Evolutionary conservation across 2,329 filamentous ascomycete genomes (phyloP).

Genomic region (Epichloe festucae): DNA sequence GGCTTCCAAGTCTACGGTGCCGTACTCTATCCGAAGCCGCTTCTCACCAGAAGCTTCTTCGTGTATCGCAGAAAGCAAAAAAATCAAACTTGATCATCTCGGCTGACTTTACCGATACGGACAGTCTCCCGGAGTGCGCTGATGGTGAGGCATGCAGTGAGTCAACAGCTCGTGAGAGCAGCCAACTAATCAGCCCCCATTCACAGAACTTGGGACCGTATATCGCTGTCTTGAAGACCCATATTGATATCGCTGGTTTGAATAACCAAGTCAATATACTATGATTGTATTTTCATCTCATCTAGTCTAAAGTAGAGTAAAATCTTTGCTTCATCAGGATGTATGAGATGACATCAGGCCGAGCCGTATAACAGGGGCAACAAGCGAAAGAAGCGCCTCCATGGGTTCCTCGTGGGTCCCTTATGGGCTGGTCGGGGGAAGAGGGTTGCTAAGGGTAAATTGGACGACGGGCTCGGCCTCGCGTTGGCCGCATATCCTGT

Average conservation of each 20-base stretch:
- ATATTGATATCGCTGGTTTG: constrained; percentile 28
- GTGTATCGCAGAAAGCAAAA: background rate
- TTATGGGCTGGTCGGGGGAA: fast-evolving
- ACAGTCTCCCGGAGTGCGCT: background rate
- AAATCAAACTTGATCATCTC: background rate
- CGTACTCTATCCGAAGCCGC: background rate
- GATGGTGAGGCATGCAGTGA: background rate
- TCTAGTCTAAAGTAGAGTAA: too few relatives aligned
- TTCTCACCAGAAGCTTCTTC: background rate
- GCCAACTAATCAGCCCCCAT: too few relatives aligned
- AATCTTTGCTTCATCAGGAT: too few relatives aligned
- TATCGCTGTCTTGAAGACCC: constrained; percentile 38
- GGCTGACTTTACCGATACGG: background rate
- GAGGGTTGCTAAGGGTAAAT: too few relatives aligned
- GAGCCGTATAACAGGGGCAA: too few relatives aligned
- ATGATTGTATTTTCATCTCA: too few relatives aligned
- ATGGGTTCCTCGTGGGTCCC: too few relatives aligned
- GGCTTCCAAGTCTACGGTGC: background rate
- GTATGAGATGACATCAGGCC: too few relatives aligned
- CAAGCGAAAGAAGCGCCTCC: too few relatives aligned
- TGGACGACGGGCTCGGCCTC: fast-evolving
- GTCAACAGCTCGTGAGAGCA: too few relatives aligned
- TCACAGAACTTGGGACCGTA: constrained; percentile 32
- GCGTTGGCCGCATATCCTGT: fast-evolving
- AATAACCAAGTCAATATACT: too few relatives aligned